Evolutionary conservation across 331 rosid species (phyloP), one percentile per base, ranked within the genome.

Genomic region (Telfairia occidentalis): DNA sequence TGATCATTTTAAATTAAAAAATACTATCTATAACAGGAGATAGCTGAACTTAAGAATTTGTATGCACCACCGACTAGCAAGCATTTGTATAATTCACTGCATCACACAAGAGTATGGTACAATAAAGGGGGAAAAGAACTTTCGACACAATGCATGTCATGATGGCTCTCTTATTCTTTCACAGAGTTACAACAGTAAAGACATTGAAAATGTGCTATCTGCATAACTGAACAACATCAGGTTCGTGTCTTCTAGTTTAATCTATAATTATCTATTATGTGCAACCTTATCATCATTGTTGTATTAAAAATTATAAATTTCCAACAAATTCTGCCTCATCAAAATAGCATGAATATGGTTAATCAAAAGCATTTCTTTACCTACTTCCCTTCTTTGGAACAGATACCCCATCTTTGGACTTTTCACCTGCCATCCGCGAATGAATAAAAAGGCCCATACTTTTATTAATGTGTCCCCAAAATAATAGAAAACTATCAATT

Each of bases 341-440:
- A 86, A 84, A 83, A 82, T 74, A 84, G 85, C 77, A 89, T 81
- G 83, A 92, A 88, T 86, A 83, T 86, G 87, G 90, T 87, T 87
- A 90, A 90, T 85, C 96, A 92, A 90, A 95, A 88, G 90, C 88
- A 90, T 92, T 89, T 90, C 89, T 92, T 95, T 95, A 95, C 99
- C 99, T 95, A 95, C 99, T 95, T 83, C 99, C 99, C 99, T 95
- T 95, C 97, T 95, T 95, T 95, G 99, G 87, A 95, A 88, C 97
- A 92, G 99, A 95, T 78, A 95, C 96, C 96, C 97, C 99, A 85
- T 92, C 99, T 95, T 95, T 95, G 91, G 97, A 90, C 97, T 95
- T 95, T 95, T 90, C 97, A 95, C 99, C 97, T 95, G 99, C 85
- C 97, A 95, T 95, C 97, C 97, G 93, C 71, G 94, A 95, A 92